Evolutionary conservation across 2,329 filamentous ascomycete species (phyloP), one percentile per base, ranked within the genome.

Genomic region (Trichoderma atroviride): DNA sequence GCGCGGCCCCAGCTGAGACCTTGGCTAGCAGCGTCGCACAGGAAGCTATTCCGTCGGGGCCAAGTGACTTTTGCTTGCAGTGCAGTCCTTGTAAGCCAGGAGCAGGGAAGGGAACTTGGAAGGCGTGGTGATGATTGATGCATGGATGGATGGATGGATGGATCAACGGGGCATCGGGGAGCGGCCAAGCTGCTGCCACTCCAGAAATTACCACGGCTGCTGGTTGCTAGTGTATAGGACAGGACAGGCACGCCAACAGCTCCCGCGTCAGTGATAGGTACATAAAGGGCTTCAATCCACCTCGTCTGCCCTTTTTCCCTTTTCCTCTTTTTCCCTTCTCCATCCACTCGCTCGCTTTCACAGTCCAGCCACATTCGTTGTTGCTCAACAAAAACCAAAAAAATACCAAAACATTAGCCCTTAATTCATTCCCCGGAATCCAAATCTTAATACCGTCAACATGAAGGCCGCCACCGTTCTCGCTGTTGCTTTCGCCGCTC

Each of bases 381-480:
- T 75, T 78, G 73, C 71, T 73, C 33, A 66, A 14, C 43, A 59
- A 57, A 65, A 67, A 70, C 60, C 52, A 37, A 65, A 69, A 62
- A 31, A 67, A 68, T 53, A 58, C 60, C n/a, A 66, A 43, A 24
- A 35, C 59, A 43, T 55, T 68, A 72, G 22, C 65, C 63, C 37
- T 27, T 62, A 24, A 40, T 22, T 22, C 33, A 52, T 24, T 52
- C 59, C 27, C 31, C 29, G 37, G 33, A 35, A 62, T 55, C 22
- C 47, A 59, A 59, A 29, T 16, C 58, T 29, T 57, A 68, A 72
- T 66, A 72, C 67, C 64, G 63, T 74, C 78, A 81, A 79, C 35
- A 81, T 81, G 80, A 81, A 81, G 79, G 78, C 75, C 75, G 67
- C 79, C 69, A 61, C 79, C 73, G 58, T 67, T 29, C 76, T 76